These are phyloP conservation scores for Leccinum uliginosum DNA, from an alignment of 768 basidiomycete genomes.

Conservation along the genomic window DNA sequence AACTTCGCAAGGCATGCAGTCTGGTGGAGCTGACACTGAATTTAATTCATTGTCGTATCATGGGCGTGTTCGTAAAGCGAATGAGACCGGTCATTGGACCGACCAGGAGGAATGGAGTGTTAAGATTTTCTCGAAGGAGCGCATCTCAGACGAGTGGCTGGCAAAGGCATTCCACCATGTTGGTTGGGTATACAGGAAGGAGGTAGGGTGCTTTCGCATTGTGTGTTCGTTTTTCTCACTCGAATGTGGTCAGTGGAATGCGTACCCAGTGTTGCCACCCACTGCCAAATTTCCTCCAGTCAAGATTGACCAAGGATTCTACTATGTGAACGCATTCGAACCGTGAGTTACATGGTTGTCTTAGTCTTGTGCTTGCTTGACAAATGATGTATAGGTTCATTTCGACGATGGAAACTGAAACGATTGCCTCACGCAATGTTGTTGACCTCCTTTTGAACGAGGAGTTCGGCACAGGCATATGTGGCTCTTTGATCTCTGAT, in stretches of 20 bases:
- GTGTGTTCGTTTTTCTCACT: conserved; percentile 3
- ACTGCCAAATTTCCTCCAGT: conserved; percentile 69
- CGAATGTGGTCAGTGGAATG: conserved; percentile 59
- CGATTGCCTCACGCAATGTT: conserved; percentile 74
- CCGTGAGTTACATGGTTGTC: conserved; percentile 48
- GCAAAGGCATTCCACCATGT: conserved; percentile 62
- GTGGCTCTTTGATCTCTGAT: conserved; percentile 41
- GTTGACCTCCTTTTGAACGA: conserved; percentile 77
- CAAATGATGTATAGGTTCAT: conserved; percentile 50
- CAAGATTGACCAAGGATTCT: conserved; percentile 71
- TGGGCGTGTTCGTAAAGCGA: conserved; percentile 40
- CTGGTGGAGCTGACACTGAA: conserved; percentile 59
- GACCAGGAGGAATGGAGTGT: conserved; percentile 56
- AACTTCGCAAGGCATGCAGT: conserved; percentile 54
- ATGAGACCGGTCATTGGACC: conserved; percentile 19
- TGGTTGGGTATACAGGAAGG: conserved; percentile 80
- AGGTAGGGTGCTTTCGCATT: conserved; percentile 38
- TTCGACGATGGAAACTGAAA: conserved; percentile 94
- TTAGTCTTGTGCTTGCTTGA: neutral
- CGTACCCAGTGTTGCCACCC: conserved; percentile 72
- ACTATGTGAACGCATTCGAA: conserved; percentile 92
- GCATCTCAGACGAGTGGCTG: conserved; percentile 68
- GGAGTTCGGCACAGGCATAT: conserved; percentile 67
- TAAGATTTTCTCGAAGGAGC: conserved; percentile 79
- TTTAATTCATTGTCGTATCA: conserved; percentile 89